These are phyloP conservation scores for Ceraceosorus guamensis DNA, from an alignment of 1,284 basidiomycete genomes.

Conservation along the genomic window DNA sequence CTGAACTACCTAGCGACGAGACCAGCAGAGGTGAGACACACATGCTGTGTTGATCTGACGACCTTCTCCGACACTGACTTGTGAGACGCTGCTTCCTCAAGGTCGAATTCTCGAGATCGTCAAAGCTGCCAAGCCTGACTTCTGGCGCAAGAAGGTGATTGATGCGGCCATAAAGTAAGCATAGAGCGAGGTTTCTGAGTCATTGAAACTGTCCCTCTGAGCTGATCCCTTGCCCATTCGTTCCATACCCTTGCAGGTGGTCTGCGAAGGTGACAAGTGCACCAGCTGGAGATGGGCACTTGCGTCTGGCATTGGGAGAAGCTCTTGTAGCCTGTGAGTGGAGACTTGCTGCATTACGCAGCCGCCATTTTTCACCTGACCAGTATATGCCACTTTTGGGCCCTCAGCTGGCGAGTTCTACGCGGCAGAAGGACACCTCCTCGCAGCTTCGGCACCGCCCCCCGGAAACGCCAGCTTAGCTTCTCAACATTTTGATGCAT, in stretches of 20 bases:
- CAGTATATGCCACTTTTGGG: not conserved
- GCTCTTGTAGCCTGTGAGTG: conserved; percentile 25
- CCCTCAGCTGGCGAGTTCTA: conserved; percentile 14
- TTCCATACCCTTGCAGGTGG: conserved; percentile 15
- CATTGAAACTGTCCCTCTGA: not conserved
- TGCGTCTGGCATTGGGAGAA: conserved; percentile 36
- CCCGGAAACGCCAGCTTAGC: conserved; percentile 14
- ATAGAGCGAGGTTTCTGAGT: no score
- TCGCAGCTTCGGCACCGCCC: conserved; percentile 19
- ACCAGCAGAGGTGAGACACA: conserved; percentile 15
- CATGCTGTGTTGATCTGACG: not conserved
- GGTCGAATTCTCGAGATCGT: conserved; percentile 3
- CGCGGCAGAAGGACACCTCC: conserved; percentile 31
- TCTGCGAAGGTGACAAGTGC: conserved; percentile 16
- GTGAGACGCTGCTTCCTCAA: not conserved
- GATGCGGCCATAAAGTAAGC: conserved; percentile 39
- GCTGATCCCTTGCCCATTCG: no score
- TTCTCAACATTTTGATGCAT: conserved; percentile 9
- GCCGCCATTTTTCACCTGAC: no score
- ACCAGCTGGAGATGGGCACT: conserved; percentile 31
- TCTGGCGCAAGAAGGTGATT: conserved; percentile 44
- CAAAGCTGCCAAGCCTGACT: conserved; percentile 24
- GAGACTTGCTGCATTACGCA: not conserved
- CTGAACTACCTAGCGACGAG: conserved; percentile 18
- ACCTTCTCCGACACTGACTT: not conserved